Evolutionary conservation across 371 early-diverging fungal species (phyloP), one percentile per base, ranked within the genome.

Genomic region (Apophysomyces elegans): DNA sequence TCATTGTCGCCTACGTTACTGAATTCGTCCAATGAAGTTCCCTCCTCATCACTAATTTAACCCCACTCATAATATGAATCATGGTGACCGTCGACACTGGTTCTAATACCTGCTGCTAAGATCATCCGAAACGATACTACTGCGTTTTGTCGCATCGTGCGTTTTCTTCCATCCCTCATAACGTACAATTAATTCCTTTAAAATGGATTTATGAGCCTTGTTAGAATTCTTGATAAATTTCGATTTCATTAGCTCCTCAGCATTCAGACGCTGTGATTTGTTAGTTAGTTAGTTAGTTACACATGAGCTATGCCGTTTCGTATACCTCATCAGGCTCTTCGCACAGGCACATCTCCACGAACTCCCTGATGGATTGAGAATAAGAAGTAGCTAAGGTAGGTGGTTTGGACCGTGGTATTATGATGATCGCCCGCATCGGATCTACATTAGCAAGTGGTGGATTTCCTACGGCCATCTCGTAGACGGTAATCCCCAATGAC

Each of bases 401-500:
- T 1, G 95, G 95, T 37, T 81, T 77, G 16, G 83, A 79, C 68
- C 81, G 76, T 13, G 96, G 95, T 61, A 98, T 96, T 61, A 95
- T 75, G 47, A 93, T 91, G 45, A 98, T 86, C 1, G 97, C 97
- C 46, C 91, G 84, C 85, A 95, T 90, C 6, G 96, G 96, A 68
- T 96, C 96, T 44, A 91, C 88, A 56, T 97, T 91, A 1, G 96
- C 93, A 61, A 94, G 89, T 0, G 99, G 99, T 6, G 98, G 99
- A 58, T 92, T 93, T 7, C 98, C 98, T 8, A 92, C 94, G 7
- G 95, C 93, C 71, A 99, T 91, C 72, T 99, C 99, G 65, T 95
- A 96, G 12, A 96, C 91, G 4, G 99, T 98, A 64, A 99, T 98
- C 11, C 99, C 99, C 18, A 98, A 80, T 1, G 94, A 93, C 96